Conservation (phyloP, 768 basidiomycete species). For the Phanerodontia chrysosporium region DNA sequence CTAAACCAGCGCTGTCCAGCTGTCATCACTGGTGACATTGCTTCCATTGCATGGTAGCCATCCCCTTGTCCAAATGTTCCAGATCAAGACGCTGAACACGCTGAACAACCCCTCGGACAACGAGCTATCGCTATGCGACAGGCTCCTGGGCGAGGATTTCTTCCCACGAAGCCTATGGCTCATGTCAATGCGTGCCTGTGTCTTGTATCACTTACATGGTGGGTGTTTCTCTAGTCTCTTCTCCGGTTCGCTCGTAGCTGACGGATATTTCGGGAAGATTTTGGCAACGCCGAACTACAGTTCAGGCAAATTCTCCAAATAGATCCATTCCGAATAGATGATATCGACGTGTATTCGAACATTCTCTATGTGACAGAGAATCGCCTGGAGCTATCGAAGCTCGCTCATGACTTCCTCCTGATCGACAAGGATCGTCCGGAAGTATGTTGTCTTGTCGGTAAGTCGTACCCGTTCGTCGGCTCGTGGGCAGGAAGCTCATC, state of each 20-base stretch:
- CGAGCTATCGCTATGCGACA: constrained; percentile 77
- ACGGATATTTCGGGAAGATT: constrained; percentile 52
- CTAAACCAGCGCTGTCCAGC: constrained; percentile 21
- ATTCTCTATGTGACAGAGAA: constrained; percentile 95
- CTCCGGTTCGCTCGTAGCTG: neutral
- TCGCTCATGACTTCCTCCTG: constrained; percentile 87
- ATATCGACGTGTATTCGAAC: constrained; percentile 94
- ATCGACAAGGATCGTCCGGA: constrained; percentile 93
- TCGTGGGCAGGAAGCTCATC: neutral
- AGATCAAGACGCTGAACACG: constrained; percentile 85
- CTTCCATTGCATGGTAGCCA: constrained; percentile 49
- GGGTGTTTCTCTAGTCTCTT: constrained; percentile 18
- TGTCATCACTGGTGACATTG: constrained; percentile 40
- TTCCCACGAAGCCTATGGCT: constrained; percentile 86
- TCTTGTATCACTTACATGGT: constrained; percentile 91
- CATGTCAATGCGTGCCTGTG: constrained; percentile 81
- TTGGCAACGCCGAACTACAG: constrained; percentile 76
- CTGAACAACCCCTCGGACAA: constrained; percentile 86
- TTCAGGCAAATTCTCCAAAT: constrained; percentile 78
- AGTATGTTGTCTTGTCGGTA: constrained; percentile 93
- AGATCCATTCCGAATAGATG: constrained; percentile 89
- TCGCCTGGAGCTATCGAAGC: constrained; percentile 78
- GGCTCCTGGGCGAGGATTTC: constrained; percentile 60
- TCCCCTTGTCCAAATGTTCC: constrained; percentile 66
- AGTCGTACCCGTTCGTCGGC: constrained; percentile 24